phyloP scores from a whole-genome alignment of 2,329 filamentous ascomycete species.

The Volutella citrinella region DNA sequence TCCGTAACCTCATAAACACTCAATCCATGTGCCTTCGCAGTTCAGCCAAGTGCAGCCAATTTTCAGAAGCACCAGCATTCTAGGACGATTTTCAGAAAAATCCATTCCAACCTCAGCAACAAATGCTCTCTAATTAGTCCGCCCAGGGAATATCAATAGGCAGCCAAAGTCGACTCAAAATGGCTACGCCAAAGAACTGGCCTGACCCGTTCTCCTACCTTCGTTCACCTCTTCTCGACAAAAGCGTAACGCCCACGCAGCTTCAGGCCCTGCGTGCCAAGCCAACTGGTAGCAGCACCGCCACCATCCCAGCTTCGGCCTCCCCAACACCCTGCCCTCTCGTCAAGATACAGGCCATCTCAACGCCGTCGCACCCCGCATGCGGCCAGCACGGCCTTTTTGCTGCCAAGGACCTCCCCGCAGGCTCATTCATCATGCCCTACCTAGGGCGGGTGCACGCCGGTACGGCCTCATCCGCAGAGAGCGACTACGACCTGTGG shows the following conservation, averaged over 20 bases:
- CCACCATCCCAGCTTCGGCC: constrained; percentile 24
- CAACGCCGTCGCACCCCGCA: constrained; percentile 52
- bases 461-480: constrained; percentile 22
- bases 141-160: no score
- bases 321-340: constrained; percentile 44
- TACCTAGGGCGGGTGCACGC: constrained; percentile 61
- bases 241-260: constrained; percentile 42
- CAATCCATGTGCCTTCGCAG: no score
- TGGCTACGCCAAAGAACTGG: constrained; percentile 55
- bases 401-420: constrained; percentile 49
- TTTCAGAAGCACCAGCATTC: no score
- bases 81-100: no score
- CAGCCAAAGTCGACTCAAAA: no score
- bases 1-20: no score
- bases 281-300: constrained; percentile 16
- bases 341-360: constrained; percentile 55
- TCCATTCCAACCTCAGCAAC: no score
- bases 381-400: constrained; percentile 59
- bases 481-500: constrained; percentile 61
- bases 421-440: constrained; percentile 56
- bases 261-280: constrained; percentile 34
- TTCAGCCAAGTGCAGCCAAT: no score
- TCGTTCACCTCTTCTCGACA: constrained; percentile 45
- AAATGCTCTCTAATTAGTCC: no score
- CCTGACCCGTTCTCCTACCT: constrained; percentile 52